Conservation (phyloP, 345 rosid species). For the Turnera subulata region DNA sequence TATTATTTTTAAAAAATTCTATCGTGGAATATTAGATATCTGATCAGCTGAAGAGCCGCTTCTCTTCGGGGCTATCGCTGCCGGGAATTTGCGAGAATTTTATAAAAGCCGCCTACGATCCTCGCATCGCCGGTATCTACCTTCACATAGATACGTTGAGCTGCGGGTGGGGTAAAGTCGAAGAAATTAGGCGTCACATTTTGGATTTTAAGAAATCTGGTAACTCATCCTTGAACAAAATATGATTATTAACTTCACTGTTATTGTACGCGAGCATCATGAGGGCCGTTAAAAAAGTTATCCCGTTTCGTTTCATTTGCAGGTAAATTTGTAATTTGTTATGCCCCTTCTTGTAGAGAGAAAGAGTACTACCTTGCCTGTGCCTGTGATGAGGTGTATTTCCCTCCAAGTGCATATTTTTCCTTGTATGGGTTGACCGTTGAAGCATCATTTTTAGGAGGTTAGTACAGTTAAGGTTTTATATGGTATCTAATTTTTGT, state of each 20-base stretch:
- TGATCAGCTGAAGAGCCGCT: conserved; percentile 92
- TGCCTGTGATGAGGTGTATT: conserved; percentile 81
- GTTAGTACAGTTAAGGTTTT: conserved; percentile 29
- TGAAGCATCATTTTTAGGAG: conserved; percentile 85
- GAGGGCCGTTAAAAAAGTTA: background rate
- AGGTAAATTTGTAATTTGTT: conserved; percentile 86
- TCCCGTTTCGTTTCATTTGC: conserved; percentile 15
- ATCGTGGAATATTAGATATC: conserved; percentile 74
- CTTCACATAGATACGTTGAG: conserved; percentile 77
- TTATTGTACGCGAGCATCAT: no score
- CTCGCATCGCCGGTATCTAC: conserved; percentile 84
- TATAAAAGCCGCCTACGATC: conserved; percentile 85
- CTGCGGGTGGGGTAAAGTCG: conserved; percentile 96
- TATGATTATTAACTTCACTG: background rate
- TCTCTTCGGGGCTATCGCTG: conserved; percentile 74
- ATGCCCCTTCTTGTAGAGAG: conserved; percentile 68
- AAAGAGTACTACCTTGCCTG: conserved; percentile 88
- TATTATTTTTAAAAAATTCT: conserved; percentile 17
- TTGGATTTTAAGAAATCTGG: conserved; percentile 92
- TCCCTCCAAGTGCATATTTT: conserved; percentile 94
- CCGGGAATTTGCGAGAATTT: conserved; percentile 91
- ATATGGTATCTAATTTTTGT: no score
- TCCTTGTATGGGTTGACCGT: conserved; percentile 84
- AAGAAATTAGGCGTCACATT: conserved; percentile 83
- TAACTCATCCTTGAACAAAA: conserved; percentile 1